Evolutionary conservation across 2,329 filamentous ascomycete species (phyloP), one percentile per base, ranked within the genome.

Genomic region (Periconia digitata): DNA sequence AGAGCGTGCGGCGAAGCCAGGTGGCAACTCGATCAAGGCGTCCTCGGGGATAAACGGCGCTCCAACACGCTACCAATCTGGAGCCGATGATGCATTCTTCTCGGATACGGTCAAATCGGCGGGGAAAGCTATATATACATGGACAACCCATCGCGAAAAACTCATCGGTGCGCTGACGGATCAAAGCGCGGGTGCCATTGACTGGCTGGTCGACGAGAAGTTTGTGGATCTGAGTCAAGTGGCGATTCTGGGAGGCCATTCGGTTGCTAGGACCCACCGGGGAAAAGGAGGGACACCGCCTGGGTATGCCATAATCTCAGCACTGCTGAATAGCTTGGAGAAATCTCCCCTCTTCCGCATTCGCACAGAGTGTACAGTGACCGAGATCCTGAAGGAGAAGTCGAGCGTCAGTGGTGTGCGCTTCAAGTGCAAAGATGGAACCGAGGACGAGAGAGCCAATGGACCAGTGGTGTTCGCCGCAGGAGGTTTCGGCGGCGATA

Each of bases 1-100:
- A 12, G 84, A 87, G 49, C 79, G 82, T 17, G 76, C 77, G 0
- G 60, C 76, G 2, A 84, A 83, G 58, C 81, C 83, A 0, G 84
- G 84, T 29, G 83, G 83, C 2, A 86, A 86, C 59, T 82, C 77
- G 58, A 85, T 86, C 67, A 86, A 86, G 67, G 84, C 84, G 0
- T 86, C 83, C 0, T 85, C 83, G 0, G 84, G 83, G 0, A 86
- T 86, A 66, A 86, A 85, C 54, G 84, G 82, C 6, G 82, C 82
- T 0, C 76, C 76, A 0, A 86, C 84, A 0, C 73, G 72, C 3
- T 85, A 80, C 52, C 84, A 87, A 60, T 64, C 51, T n/a, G 27
- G 51, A 7, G 12, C 60, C 35, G 73, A 77, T 37, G 62, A 69
- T 1, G 56, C 68, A 0, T 85, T 85, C 57, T 79, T 76, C 55